These are phyloP conservation scores for Sporothrix brasiliensis DNA, from an alignment of 2,329 filamentous ascomycete species.

Conservation along the genomic window DNA sequence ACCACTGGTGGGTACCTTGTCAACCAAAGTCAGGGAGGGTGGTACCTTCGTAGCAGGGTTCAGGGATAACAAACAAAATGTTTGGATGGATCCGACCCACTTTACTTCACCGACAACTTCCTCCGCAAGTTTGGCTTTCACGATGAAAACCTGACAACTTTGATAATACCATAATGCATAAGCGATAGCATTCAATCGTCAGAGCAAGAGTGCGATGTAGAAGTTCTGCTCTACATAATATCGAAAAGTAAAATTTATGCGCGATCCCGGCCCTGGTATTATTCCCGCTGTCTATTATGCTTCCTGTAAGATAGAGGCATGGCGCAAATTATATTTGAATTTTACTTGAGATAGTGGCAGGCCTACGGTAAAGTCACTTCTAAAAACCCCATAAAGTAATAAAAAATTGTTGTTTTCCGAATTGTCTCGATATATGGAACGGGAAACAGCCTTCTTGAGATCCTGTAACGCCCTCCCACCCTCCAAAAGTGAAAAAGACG, in stretches of 20 bases:
- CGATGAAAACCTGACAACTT: not conserved
- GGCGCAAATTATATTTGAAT: too few species aligned
- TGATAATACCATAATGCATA: not conserved
- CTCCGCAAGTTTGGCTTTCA: not conserved
- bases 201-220: too few species aligned
- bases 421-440: constrained; percentile 35
- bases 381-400: not conserved
- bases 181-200: too few species aligned
- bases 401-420: constrained; percentile 23
- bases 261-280: too few species aligned
- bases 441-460: constrained; percentile 28
- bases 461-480: constrained; percentile 26
- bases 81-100: not conserved
- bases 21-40: not conserved
- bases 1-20: not conserved
- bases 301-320: too few species aligned
- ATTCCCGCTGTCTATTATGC: too few species aligned
- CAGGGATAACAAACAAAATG: not conserved
- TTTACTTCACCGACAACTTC: constrained; percentile 7
- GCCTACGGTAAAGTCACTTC: not conserved
- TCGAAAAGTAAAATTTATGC: too few species aligned
- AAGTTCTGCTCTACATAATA: too few species aligned
- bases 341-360: not conserved
- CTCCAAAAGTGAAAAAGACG: not conserved
- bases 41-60: constrained; percentile 12